Base-by-base conservation (phyloP, 2,329 filamentous ascomycete genomes). In the Fusarium pseudograminearum region DNA sequence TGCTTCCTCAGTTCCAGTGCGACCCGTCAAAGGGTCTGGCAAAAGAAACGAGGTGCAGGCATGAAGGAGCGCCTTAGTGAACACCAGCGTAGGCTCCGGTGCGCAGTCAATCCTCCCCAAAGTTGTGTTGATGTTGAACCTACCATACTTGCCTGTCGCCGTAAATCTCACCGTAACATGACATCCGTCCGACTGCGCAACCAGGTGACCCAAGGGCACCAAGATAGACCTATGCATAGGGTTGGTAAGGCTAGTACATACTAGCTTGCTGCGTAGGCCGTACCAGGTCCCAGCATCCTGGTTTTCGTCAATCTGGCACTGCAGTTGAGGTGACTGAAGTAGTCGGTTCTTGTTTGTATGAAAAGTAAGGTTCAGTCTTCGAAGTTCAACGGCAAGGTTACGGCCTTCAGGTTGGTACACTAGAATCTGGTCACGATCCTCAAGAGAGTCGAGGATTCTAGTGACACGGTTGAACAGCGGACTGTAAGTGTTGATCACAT, bases 211-310 rank as follows among this genome's bases (percentile, higher is more conserved):
- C 4, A 87, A 55, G 0, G 89, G 85, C 0, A 87, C 79, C 2
- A 91, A 78, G 10, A 91, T 79, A 40, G 82, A 87, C 9, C 85
- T 83, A 12, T 83, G 79, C 3, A 70, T 70, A 0, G 70, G 71
- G 41, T 85, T 83, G 2, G 73, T 66, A 0, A 74, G 67, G n/a
- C 85, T 83, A 1, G 83, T 82, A 15, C 91, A 78, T 1, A 92
- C 83, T 2, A 93, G 76, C 74, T 87, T 90, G 72, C 85, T 90
- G 4, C 77, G 64, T 1, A 92, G 77, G 0, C 90, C 90, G 64
- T 91, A 87, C 74, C 86, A 83, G 0, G 87, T 89, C 0, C 89
- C 89, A 0, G 84, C 78, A 60, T 90, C 85, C 74, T 92, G 90
- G 22, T 86, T 73, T 0, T 73, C 70, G 53, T 89, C 86, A 12